Base-by-base conservation (phyloP, 202 grass and related monocot species). In the Zizania palustris region DNA sequence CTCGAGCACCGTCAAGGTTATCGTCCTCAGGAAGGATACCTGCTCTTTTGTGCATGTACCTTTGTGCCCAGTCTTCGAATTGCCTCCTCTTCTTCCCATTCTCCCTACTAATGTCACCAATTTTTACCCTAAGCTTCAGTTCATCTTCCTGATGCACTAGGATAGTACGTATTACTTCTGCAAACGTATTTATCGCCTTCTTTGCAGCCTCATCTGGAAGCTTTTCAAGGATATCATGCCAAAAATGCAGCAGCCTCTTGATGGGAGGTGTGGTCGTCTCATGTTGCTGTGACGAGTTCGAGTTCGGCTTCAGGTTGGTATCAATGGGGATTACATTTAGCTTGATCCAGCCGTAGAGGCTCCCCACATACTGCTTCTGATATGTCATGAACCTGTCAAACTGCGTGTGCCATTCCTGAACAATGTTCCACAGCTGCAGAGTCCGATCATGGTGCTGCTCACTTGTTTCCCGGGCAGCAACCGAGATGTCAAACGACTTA, bases 291-390 rank as follows among this genome's bases (percentile, higher is more conserved):
- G 85, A 85, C 1, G 89, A 89, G 19, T 83, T 84, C 1, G 89
- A 89, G 19, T 83, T 84, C 1, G 73, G 78, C 71, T 90, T 94
- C 78, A 95, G 61, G 84, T 87, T 90, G 65, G 84, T 89, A 28
- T 95, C 96, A 1, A 95, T 92, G 16, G 91, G 91, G 34, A 98
- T 85, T 5, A 95, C 77, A 54, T 90, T 98, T 39, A 95, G 68
- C 51, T 85, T 80, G 61, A 98, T 76, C 96, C 96, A 98, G 71
- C 36, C 85, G 68, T 84, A 83, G 28, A 98, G 91, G 57, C 11
- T 74, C 22, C 85, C 71, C 5, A 98, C 62, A 0, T 95, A 95
- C 4, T 81, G 67, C 74, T 84, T 90, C 87, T 98, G 91, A 70
- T 66, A 71, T 41, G 35, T 62, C 45, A 82, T 73, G 57, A 98